Base-by-base conservation (phyloP, 1,284 basidiomycete genomes). In the Naganishia liquefaciens region DNA sequence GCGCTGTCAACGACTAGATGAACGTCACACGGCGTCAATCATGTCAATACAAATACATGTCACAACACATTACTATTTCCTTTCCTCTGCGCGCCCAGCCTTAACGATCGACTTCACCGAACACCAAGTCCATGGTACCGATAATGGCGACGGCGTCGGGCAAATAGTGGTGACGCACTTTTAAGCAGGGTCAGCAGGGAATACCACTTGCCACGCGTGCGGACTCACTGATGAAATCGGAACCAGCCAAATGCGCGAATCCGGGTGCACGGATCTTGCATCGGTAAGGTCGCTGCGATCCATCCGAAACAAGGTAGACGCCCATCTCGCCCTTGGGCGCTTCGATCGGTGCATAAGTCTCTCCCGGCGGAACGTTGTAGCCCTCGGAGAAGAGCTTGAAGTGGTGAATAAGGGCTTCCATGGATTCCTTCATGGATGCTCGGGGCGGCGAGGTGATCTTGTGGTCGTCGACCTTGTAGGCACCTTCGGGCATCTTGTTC, bases 301-400 rank as follows among this genome's bases (percentile, higher is more conserved):
- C 68, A 42, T 70, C 68, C 84, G 91, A 94, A 67, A 96, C 91
- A 62, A 96, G 87, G 81, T 93, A 96, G 62, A 97, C 93, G 70
- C 84, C 93, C 94, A 98, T 98, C 82, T 98, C 93, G 68, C 94
- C 94, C 82, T 99, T 99, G 64, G 94, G 95, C 21, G 95, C 95
- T 81, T 99, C 95, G 72, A 99, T 98, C 5, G 95, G 93, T 62
- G 87, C 87, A 82, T 99, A 99, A 0, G 95, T 99, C 83, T 99
- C 95, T 39, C 95, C 85, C 39, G 94, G 90, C 19, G 95, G 95
- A n/a, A 98, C 95, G 33, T 90, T 90, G 82, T 93, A 99, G 23
- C 95, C 95, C 80, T 99, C 94, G 63, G 89, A 93, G 83, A 95
- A 98, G 72, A 94, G 83, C 88, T 98, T 98, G 83, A 99, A 99